A percentile compares a stretch with the other conserved stretches of the same genome.
Conservation (phyloP, 345 rosid species). For the Pistacia atlantica region DNA sequence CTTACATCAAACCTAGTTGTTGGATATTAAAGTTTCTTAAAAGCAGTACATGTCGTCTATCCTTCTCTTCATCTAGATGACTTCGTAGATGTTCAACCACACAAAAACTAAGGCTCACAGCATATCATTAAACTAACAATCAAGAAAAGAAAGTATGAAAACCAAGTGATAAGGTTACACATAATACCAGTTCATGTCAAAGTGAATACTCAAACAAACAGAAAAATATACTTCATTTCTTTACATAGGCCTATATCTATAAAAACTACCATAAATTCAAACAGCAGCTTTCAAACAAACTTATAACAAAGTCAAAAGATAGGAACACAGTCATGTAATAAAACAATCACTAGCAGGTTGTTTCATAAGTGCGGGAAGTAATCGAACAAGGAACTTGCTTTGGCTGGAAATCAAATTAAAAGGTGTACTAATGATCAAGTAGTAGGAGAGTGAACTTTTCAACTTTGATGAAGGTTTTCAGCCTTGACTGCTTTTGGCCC, state of each 20-base stretch:
- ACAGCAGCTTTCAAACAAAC: neutral
- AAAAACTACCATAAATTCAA: neutral
- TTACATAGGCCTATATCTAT: neutral
- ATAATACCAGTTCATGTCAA: too few species aligned
- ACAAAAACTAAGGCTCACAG: too few species aligned
- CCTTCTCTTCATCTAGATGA: too few species aligned
- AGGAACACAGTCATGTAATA: neutral
- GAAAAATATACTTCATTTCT: neutral
- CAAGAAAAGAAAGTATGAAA: too few species aligned
- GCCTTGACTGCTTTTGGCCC: neutral
- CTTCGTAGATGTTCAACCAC: too few species aligned
- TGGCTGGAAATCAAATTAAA: neutral
- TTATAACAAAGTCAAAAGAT: neutral
- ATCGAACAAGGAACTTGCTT: constrained; percentile 7
- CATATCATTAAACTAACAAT: too few species aligned
- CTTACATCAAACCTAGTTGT: too few species aligned
- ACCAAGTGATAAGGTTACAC: too few species aligned
- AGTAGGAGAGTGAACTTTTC: neutral
- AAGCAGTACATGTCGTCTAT: too few species aligned
- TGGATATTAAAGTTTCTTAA: too few species aligned
- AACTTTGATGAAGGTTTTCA: neutral
- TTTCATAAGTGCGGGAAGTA: neutral
- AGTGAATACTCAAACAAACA: neutral
- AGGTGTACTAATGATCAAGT: neutral
- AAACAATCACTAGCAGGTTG: neutral